Evolutionary conservation across 108 stramenopile species (phyloP), one percentile per base, ranked within the genome.

Genomic region (Discostella pseudostelligera): DNA sequence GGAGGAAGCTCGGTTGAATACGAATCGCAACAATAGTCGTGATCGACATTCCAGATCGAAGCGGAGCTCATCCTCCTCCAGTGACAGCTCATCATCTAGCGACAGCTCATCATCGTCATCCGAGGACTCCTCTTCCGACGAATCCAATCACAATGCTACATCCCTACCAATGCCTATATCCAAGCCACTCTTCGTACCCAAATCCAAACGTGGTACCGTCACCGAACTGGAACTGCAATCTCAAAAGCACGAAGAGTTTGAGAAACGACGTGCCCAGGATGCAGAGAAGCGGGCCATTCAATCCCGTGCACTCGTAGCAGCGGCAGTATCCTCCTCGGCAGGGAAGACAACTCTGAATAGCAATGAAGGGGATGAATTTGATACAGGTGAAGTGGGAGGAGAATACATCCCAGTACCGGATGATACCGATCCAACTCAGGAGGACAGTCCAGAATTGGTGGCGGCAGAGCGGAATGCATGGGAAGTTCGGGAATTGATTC

Each of bases 401-500:
- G 64, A 70, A 42, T 60, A 55, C n/a, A 58, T 67, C 16, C 50
- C 67, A 11, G 59, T 69, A 11, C 83, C 83, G 4, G 77, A 82
- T 65, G 79, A 82, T 22, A 73, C 68, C 65, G 75, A 74, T 64
- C 72, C 72, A 16, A 62, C 8, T 21, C 57, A 32, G 25, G 83
- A 77, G 12, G 75, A 84, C 55, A 68, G 67, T 62, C 72, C 76
- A 22, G 68, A 79, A 8, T 62, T 72, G 39, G 29, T 36, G 11
- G 73, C 79, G 16, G 39, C 57, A 21, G 84, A 83, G 64, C 50
- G 78, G 10, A 83, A 88, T 67, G 83, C 80, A 12, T 93, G 92
- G 92, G 87, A 93, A 72, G 65, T 93, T 9, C 82, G 92, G 19
- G 92, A 93, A 56, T 26, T 93, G 12, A 50, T 68, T 21, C 87